Base-by-base conservation (phyloP, 371 early-diverging fungal species). In the Circinella minor region DNA sequence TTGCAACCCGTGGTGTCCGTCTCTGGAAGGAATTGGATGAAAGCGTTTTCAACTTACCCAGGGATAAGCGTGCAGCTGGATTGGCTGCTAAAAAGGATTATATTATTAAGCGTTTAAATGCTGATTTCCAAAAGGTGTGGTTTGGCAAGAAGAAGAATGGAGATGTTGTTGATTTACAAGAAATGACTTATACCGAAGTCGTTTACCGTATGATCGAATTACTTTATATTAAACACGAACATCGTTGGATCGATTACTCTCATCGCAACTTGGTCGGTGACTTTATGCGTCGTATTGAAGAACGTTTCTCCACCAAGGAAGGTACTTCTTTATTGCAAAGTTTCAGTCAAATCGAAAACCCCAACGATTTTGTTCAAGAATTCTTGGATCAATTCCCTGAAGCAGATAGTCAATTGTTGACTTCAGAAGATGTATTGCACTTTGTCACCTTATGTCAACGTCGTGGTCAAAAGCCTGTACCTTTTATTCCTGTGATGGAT, bases 11-110 rank as follows among this genome's bases (percentile, higher is more conserved):
- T 62, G 97, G 96, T 77, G 94, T 96, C 47, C 81, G 87, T 78
- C 85, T 98, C 73, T 97, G 97, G 97, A 94, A 95, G 81, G 98
- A 98, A 79, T 84, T 98, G 75, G 97, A 98, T 74, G 96, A 96
- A 71, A 92, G 91, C 55, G 90, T 98, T 72, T 93, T 98, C 78
- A 82, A 85, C 46, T 89, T 95, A 51, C 95, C 97, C 49, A 90
- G 92, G 75, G 96, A 96, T 54, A 97, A 96, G 90, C 93, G 96
- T 59, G 67, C 91, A 27, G 80, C 90, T 63, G 93, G 87, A 37
- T 83, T 98, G 65, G 73, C 91, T 72, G 92, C 92, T 78, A 94
- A 94, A 86, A 95, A 94, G 89, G 93, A 94, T 63, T 96, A 96
- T 70, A 92, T 97, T 66, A 97, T 98, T 80, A 83, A 91, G 78